Conservation (phyloP, 306 rosid genomes). For the Quercus dentata region DNA sequence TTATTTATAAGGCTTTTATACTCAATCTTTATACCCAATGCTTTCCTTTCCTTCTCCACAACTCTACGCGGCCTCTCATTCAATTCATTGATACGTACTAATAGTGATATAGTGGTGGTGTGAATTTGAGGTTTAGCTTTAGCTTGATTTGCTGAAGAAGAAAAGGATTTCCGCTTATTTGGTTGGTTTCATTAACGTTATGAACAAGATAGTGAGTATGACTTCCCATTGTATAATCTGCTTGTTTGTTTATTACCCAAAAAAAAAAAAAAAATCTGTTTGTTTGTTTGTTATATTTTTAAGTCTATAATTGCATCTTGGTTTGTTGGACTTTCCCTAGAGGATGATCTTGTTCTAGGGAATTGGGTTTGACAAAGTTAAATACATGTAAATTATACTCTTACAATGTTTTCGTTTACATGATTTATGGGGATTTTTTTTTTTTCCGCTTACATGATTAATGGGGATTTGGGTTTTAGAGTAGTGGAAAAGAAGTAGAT, state of each 20-base stretch:
- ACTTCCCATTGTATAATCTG: conserved; percentile 27
- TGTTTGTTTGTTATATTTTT: neutral
- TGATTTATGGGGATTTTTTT: neutral
- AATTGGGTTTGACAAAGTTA: conserved; percentile 26
- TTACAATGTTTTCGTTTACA: neutral
- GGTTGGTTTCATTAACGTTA: conserved; percentile 25
- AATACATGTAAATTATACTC: conserved; percentile 7
- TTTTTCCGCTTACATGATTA: no score
- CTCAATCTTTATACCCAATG: conserved; percentile 16
- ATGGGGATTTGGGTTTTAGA: neutral
- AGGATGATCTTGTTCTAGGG: neutral
- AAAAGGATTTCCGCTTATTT: conserved; percentile 24
- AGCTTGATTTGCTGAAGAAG: conserved; percentile 62
- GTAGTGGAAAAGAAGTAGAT: neutral
- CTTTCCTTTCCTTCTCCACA: conserved; percentile 22
- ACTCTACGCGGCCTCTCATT: conserved; percentile 18
- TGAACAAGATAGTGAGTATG: conserved; percentile 29
- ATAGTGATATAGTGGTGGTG: conserved; percentile 17
- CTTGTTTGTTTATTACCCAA: conserved; percentile 8
- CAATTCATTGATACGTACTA: conserved; percentile 17
- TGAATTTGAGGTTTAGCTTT: conserved; percentile 12
- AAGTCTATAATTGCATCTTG: conserved; percentile 2
- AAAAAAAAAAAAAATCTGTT: neutral
- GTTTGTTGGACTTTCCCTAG: neutral
- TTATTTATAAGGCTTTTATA: conserved; percentile 4